Evolutionary conservation across 164 flowering plant species (phyloP).

Genomic region (Euptelea pleiosperma): DNA sequence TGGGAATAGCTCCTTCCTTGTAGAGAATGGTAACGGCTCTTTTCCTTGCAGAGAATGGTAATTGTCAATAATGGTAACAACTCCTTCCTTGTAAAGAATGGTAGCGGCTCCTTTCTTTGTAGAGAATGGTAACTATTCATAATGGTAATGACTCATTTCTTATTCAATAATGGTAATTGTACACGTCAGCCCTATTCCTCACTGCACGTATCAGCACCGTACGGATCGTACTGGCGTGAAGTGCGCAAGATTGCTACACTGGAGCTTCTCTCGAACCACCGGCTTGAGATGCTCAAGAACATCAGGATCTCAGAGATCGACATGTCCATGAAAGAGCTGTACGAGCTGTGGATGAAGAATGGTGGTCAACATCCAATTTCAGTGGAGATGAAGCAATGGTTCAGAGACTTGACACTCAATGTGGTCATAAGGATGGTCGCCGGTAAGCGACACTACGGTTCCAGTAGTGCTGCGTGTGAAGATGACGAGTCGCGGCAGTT

Average conservation of each 20-base stretch:
- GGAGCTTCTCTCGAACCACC: constrained; percentile 15
- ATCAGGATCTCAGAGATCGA: constrained; percentile 10
- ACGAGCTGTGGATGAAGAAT: neutral
- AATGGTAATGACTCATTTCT: too few species aligned
- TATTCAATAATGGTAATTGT: too few species aligned
- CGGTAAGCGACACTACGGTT: constrained; percentile 18
- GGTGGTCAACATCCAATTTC: neutral
- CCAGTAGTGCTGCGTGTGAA: neutral
- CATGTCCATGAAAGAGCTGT: neutral
- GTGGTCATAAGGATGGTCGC: constrained; percentile 14
- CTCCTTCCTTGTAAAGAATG: too few species aligned
- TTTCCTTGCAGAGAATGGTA: too few species aligned
- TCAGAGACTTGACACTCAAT: constrained; percentile 15
- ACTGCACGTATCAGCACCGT: too few species aligned
- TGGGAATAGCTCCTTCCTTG: too few species aligned
- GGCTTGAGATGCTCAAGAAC: constrained; percentile 5
- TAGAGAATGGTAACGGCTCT: too few species aligned
- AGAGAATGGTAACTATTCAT: too few species aligned
- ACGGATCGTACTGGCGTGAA: constrained; percentile 20
- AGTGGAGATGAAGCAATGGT: too few species aligned
- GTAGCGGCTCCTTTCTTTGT: too few species aligned
- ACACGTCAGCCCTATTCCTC: too few species aligned
- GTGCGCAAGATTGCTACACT: constrained; percentile 3
- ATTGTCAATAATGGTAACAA: too few species aligned
- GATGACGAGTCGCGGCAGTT: neutral